Evolutionary conservation across 2,329 filamentous ascomycete genomes (phyloP), one percentile per base, ranked within the genome.

Genomic region (Ophiostoma tasmaniense): DNA sequence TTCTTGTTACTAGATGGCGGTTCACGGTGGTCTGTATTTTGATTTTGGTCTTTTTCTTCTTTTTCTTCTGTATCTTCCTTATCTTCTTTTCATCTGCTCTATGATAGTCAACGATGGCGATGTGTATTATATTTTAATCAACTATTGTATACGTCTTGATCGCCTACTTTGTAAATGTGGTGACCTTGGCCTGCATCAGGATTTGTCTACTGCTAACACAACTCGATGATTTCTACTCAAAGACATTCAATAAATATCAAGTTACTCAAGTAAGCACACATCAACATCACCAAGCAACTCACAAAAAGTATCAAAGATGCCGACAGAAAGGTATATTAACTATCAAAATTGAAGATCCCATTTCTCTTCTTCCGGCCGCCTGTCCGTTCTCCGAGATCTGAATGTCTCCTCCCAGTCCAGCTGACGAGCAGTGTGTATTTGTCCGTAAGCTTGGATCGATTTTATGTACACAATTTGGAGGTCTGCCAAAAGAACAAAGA

Each of bases 311-410:
- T 64, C 30, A 64, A 17, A 64, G n/a, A 64, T 64, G 61, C 61
- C 33, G 61, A 35, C 30, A 64, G n/a, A 64, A 64, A 64, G 61
- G 30, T 64, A 64, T 64, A 35, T 64, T 64, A 39, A 64, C 33
- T 64, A 39, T 35, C 30, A 64, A 64, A 37, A 64, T 55, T 25
- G 50, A 25, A 61, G 25, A 28, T 17, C 10, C 14, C 52, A 3
- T 14, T 25, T 25, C 50, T 55, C 50, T 55, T 10, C 20, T 55
- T 55, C 50, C 50, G n/a, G 17, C 22, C 50, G 50, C 22, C 7
- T 17, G 22, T 25, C 50, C 17, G 45, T 50, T 55, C 50, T 55
- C 17, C 55, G 5, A 20, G 42, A 45, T 45, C 22, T 33, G 4
- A 28, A 30, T 28, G 55, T 30, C 55, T 61, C 55, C 55, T 61